phyloP scores from a whole-genome alignment of 164 flowering plant genomes.

The Platanus orientalis region DNA sequence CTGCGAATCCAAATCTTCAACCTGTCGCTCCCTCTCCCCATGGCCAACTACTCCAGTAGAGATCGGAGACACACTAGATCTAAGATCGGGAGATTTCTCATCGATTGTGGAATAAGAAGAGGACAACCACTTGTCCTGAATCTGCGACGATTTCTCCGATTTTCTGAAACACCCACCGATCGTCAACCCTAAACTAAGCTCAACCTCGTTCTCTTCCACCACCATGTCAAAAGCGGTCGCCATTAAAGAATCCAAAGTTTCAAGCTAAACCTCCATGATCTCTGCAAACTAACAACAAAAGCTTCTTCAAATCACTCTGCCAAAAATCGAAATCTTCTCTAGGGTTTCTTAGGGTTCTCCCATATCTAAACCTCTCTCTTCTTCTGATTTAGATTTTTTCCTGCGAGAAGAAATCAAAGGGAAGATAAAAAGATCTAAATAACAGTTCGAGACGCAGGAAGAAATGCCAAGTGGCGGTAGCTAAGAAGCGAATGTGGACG shows the following conservation, averaged over 20 bases:
- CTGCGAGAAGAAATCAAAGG: not conserved
- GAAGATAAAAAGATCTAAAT: not conserved
- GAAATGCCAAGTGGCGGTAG: slow-evolving; percentile 1
- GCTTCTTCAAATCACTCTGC: too few relatives aligned
- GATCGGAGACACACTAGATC: not conserved
- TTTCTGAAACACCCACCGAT: slow-evolving; percentile 37
- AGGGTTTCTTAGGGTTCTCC: too few relatives aligned
- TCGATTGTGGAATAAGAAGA: not conserved
- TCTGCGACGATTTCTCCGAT: slow-evolving; percentile 6
- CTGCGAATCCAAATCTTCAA: slow-evolving; percentile 12
- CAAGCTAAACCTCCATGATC: not conserved
- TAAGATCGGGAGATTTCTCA: not conserved
- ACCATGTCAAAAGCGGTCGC: not conserved
- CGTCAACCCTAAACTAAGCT: slow-evolving; percentile 46
- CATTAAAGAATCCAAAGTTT: not conserved
- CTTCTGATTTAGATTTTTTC: not conserved
- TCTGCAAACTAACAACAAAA: not conserved
- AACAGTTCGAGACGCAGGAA: slow-evolving; percentile 5
- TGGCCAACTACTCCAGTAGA: not conserved
- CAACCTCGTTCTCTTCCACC: slow-evolving; percentile 32
- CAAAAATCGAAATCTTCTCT: too few relatives aligned
- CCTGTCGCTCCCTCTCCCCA: not conserved
- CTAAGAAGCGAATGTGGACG: not conserved
- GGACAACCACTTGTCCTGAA: not conserved
- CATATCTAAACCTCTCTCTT: too few relatives aligned